Evolutionary conservation across 345 rosid genomes (phyloP), one percentile per base, ranked within the genome.

Genomic region (Bruguiera parviflora): DNA sequence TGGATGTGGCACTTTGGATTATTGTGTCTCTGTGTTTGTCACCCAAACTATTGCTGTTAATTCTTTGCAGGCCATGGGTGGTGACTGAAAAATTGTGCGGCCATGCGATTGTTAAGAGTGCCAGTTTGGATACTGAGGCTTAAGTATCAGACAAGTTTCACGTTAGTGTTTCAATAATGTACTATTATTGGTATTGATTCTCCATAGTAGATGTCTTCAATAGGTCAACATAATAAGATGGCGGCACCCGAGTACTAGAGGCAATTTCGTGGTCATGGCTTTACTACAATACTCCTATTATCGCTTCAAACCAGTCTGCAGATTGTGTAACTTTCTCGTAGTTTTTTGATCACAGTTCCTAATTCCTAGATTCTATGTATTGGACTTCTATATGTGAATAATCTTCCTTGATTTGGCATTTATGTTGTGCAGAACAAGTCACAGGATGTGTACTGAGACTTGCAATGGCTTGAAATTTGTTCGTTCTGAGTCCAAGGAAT

Each of bases 61-160:
- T 39, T 71, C 25, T 64, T 28, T 69, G 67, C 78, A 82, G 88
- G 74, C 86, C 88, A 5, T 84, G 77, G 84, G 74, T 82, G 33
- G 69, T 72, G 33, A 25, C 68, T 58, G 73, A 65, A 51, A 76
- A 58, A 19, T n/a, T 73, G 49, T 71, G 64, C 0, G 5, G 55
- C 64, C 29, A 31, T 52, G 69, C 60, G 61, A 35, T 61, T 27
- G 59, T 35, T 43, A 35, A 2, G n/a, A 39, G 46, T 35, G 27
- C 52, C 71, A 28, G 29, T 19, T 25, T 29, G 79, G 74, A 61
- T 27, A 35, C 56, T 47, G 55, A 67, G 63, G 73, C 59, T 69
- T 58, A 69, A 66, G 63, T 58, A 39, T 53, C 74, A 69, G 53
- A 84, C 64, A 63, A 74, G 74, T 51, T 53, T 21, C 43, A n/a